Conservation (phyloP, 2,329 filamentous ascomycete species). For the Fusarium lyarnte region DNA sequence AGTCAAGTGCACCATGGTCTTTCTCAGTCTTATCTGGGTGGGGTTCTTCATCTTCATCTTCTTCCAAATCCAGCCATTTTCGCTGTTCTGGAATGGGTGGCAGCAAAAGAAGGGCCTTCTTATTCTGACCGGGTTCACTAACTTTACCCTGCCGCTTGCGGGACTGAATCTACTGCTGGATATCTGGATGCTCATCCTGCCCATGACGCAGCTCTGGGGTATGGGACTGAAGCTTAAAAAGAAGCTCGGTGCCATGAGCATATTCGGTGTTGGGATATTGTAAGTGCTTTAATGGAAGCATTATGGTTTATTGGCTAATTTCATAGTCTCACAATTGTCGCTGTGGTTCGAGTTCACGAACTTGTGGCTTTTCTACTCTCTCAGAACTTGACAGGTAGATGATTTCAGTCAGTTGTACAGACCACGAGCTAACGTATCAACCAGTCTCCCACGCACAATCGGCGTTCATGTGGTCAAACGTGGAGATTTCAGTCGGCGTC, state of each 20-base stretch:
- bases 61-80: not conserved
- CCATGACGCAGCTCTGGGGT: constrained; percentile 12
- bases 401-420: rapidly evolving
- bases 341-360: constrained; percentile 3
- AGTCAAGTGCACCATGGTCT: not conserved
- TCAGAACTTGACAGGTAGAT: not conserved
- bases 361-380: constrained; percentile 4
- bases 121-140: not conserved
- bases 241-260: constrained; percentile 22
- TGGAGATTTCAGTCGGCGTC: constrained; percentile 16
- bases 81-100: constrained; percentile 17
- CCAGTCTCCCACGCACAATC: constrained; percentile 3
- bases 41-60: not conserved
- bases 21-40: not conserved
- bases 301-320: not conserved
- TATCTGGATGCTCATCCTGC: constrained; percentile 22
- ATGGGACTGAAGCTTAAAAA: constrained; percentile 15
- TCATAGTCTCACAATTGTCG: constrained; percentile 6
- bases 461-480: constrained; percentile 12
- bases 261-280: constrained; percentile 31
- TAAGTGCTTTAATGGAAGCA: not conserved
- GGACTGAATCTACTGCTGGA: constrained; percentile 4
- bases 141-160: not conserved
- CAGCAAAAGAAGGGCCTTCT: not conserved
- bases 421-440: not conserved